phyloP scores from a whole-genome alignment of 2,329 filamentous ascomycete genomes.

The Botrytis aclada region DNA sequence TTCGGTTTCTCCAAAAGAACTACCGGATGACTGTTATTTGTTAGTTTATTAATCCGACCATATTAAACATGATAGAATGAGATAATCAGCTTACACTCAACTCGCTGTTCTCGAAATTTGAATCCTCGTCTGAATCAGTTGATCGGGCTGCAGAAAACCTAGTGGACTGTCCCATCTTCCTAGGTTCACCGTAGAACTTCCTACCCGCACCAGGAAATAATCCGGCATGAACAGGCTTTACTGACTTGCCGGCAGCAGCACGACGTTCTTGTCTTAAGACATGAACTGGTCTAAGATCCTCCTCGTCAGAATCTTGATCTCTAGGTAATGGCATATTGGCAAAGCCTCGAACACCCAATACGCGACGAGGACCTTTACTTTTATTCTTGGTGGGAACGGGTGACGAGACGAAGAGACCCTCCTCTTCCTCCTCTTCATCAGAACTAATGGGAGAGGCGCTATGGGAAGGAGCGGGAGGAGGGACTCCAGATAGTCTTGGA shows the following conservation, averaged over 20 bases:
- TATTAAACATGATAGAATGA: not conserved
- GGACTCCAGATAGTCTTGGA: not conserved
- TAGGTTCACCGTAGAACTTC: not conserved
- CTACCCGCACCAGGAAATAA: not conserved
- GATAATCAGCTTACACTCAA: not conserved
- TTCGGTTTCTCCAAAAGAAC: not conserved
- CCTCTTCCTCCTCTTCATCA: not conserved
- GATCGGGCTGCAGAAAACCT: too few species aligned
- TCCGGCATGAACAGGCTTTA: too few species aligned
- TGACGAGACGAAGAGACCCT: not conserved
- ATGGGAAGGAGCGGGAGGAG: not conserved
- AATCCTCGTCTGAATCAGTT: not conserved
- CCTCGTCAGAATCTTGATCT: slow-evolving; percentile 6
- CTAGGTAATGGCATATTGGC: slow-evolving; percentile 1
- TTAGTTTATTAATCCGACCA: not conserved
- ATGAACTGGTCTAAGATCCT: slow-evolving; percentile 1
- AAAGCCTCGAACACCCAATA: not conserved
- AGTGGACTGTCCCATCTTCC: not conserved
- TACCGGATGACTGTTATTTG: not conserved
- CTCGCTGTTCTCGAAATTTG: not conserved
- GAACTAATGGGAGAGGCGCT: not conserved
- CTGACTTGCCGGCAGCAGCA: not conserved
- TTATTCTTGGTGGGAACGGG: not conserved
- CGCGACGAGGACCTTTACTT: not conserved
- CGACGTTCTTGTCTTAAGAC: not conserved